Percentiles rank a stretch among this genome's conserved stretches.
Conservation (phyloP, 108 stramenopile species). For the Skeletonema menzelii region DNA sequence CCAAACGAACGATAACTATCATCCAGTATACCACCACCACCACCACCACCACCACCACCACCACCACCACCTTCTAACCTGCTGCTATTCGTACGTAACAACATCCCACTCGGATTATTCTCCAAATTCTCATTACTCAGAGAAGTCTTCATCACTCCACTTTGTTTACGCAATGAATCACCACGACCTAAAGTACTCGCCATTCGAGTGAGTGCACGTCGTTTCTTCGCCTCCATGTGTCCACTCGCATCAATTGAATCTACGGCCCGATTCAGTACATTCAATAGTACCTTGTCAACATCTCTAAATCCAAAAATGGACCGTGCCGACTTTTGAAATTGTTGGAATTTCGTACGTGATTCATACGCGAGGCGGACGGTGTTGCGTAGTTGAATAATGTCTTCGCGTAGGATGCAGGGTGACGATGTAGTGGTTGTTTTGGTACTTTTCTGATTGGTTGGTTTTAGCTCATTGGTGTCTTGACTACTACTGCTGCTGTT, state of each 20-base stretch:
- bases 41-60: too few relatives aligned
- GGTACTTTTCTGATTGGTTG: background rate
- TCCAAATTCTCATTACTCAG: background rate
- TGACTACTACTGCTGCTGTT: background rate
- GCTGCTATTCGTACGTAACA: background rate
- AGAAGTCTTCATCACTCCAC: slow-evolving; percentile 5
- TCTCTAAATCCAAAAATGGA: slow-evolving; percentile 28
- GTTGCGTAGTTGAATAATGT: slow-evolving; percentile 24
- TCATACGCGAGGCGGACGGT: slow-evolving; percentile 2
- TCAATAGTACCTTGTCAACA: slow-evolving; percentile 13
- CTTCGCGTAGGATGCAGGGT: slow-evolving; percentile 17
- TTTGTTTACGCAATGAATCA: slow-evolving; percentile 13
- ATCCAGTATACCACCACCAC: background rate
- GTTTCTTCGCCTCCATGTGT: background rate
- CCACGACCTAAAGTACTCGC: background rate
- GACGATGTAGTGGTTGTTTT: slow-evolving; percentile 2
- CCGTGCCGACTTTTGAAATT: background rate
- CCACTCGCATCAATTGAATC: background rate
- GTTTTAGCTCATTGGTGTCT: background rate
- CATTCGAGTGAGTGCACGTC: background rate
- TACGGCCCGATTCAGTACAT: background rate
- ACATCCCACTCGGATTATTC: background rate
- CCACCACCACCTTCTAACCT: background rate
- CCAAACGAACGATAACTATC: background rate
- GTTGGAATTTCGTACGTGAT: slow-evolving; percentile 2